Percentiles rank a stretch among this genome's conserved stretches.
Evolutionary conservation across 129 eudicot species (phyloP).

Genomic region (Chrysanthemum lavandulifolium): DNA sequence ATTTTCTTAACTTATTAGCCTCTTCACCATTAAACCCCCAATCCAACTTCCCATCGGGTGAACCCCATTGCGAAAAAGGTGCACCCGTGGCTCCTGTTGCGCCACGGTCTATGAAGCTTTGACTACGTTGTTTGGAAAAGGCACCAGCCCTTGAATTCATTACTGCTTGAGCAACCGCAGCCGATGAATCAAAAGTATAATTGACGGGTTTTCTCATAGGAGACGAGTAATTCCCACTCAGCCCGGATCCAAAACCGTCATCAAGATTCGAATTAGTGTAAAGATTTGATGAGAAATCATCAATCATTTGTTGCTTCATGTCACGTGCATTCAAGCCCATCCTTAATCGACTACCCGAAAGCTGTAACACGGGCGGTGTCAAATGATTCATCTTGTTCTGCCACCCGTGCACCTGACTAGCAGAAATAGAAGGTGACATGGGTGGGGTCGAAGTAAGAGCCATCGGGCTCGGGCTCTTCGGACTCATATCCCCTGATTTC

Average conservation of each 20-base stretch:
- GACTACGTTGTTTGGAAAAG: constrained; percentile 74
- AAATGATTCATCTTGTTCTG: constrained; percentile 44
- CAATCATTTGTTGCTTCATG: constrained; percentile 60
- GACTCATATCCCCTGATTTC: constrained; percentile 43
- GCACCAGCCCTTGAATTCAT: constrained; percentile 74
- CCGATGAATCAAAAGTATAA: constrained; percentile 61
- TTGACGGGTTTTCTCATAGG: constrained; percentile 53
- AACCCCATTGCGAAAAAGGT: constrained; percentile 62
- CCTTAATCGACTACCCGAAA: constrained; percentile 78
- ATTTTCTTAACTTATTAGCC: constrained; percentile 62
- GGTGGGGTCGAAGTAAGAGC: constrained; percentile 54
- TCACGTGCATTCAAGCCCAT: constrained; percentile 66
- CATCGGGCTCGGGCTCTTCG: constrained; percentile 18
- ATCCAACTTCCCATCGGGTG: constrained; percentile 73
- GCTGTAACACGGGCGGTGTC: constrained; percentile 62
- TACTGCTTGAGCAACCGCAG: constrained; percentile 81
- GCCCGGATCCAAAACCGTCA: constrained; percentile 44
- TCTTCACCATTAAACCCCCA: constrained; percentile 81
- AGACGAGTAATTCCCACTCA: constrained; percentile 44
- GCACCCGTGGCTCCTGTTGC: constrained; percentile 11
- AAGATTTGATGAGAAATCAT: constrained; percentile 41
- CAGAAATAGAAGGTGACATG: constrained; percentile 58
- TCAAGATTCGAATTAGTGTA: constrained; percentile 50
- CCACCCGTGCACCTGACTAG: constrained; percentile 46
- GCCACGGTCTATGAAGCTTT: constrained; percentile 72